Evolutionary conservation across 139 green algal genomes (phyloP), one percentile per base, ranked within the genome.

Genomic region (Chara braunii): DNA sequence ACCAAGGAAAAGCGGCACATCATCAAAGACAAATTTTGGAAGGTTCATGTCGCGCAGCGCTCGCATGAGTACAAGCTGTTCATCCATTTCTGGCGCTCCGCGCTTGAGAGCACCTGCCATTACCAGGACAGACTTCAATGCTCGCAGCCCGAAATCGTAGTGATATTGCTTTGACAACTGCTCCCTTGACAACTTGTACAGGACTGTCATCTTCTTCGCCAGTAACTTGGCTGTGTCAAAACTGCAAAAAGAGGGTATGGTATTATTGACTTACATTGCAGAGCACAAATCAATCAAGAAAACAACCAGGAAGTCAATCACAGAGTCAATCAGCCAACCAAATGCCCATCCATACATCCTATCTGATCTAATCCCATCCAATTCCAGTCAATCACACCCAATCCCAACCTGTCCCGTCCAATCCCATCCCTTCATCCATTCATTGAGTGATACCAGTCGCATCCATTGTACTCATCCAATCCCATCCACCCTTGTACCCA

Each of bases 21-120:
- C 86, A 43, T 93, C 86, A 59, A 85, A 90, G 30, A 90, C 83
- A 74, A 93, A 93, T 77, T 93, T 93, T 63, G 86, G 85, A 56
- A 93, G 66, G 66, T 93, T 93, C 85, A 90, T 93, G 72, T 94
- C 86, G n/a, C 86, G 83, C 61, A 94, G 65, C 29, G 86, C 85
- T 23, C 86, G 80, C 86, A 94, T 91, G 24, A 90, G 76, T 62
- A 94, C 85, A 44, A 91, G 70, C 52, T 83, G 67, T 76, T 93
- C 86, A 42, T 26, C 52, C 79, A 90, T 86, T 58, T 86, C 82
- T 26, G 80, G 81, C n/a, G 68, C 77, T 24, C 78, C 83, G 43
- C 86, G 83, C 77, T 93, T 93, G n/a, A 90, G 71, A 8, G 70
- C 74, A 52, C 86, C 86, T 7, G 86, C 86, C 86, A 90, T 93